A percentile compares a stretch with the other conserved stretches of the same genome.
These are phyloP conservation scores for Suaeda aralocaspica DNA, from an alignment of 148 eudicot species.

Conservation along the genomic window DNA sequence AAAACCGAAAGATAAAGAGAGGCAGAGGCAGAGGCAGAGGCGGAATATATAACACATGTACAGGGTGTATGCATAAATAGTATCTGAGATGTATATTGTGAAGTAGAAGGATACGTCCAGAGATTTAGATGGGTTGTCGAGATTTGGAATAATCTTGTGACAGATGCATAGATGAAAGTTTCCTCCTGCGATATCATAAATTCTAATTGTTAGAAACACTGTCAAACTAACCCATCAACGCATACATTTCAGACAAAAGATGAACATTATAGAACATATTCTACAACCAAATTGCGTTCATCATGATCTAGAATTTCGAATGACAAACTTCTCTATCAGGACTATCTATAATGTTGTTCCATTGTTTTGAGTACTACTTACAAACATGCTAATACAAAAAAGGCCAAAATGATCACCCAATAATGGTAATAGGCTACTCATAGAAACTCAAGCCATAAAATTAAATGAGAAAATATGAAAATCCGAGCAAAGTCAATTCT, in stretches of 20 bases:
- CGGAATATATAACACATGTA: neutral
- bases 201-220: slow-evolving; percentile 10
- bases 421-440: neutral
- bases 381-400: too few species aligned
- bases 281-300: too few species aligned
- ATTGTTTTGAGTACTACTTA: too few species aligned
- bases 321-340: too few species aligned
- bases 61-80: neutral
- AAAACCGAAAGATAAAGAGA: neutral
- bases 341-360: too few species aligned
- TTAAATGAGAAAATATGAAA: too few species aligned
- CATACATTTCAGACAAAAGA: too few species aligned
- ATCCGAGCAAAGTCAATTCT: neutral
- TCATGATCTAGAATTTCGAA: too few species aligned
- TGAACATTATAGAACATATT: too few species aligned
- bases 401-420: neutral
- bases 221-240: neutral
- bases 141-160: slow-evolving; percentile 71
- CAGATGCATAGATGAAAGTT: slow-evolving; percentile 88
- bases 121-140: slow-evolving; percentile 49
- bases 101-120: slow-evolving; percentile 82
- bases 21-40: neutral
- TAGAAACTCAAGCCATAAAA: neutral
- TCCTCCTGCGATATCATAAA: slow-evolving; percentile 54
- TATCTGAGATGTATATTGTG: neutral